phyloP scores from a whole-genome alignment of 495 filamentous ascomycete genomes.

The Aspergillus bridgeri region DNA sequence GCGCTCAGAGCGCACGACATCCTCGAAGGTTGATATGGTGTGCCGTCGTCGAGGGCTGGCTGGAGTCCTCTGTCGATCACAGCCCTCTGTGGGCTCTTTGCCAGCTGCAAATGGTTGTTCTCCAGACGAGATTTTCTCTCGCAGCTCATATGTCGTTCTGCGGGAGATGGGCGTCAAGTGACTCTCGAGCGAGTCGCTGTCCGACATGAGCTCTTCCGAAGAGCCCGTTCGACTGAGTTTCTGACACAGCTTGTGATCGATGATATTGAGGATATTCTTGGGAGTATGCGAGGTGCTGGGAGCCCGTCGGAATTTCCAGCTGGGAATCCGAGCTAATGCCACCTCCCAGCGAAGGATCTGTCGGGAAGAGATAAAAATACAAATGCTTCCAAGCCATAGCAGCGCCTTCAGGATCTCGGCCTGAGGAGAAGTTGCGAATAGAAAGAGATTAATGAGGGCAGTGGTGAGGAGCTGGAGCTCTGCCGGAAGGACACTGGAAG shows the following conservation, averaged over 20 bases:
- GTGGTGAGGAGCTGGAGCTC: constrained; percentile 85
- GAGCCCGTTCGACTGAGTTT: constrained; percentile 35
- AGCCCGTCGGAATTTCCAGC: constrained; percentile 76
- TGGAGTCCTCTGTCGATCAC: constrained; percentile 12
- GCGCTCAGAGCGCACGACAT: constrained; percentile 30
- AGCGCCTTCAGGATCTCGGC: constrained; percentile 75
- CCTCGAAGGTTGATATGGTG: constrained; percentile 46
- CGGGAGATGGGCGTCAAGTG: constrained; percentile 21
- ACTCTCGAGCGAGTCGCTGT: constrained; percentile 41
- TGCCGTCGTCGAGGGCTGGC: constrained; percentile 42
- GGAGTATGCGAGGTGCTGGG: constrained; percentile 42
- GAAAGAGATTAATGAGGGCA: constrained; percentile 75
- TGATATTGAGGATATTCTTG: constrained; percentile 47
- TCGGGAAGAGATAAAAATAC: constrained; percentile 67
- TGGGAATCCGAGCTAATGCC: constrained; percentile 79
- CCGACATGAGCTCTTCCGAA: constrained; percentile 34
- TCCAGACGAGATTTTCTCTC: constrained; percentile 9
- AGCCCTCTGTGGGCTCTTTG: constrained; percentile 25
- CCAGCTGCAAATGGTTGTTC: constrained; percentile 21
- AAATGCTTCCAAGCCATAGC: constrained; percentile 84
- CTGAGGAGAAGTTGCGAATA: constrained; percentile 80
- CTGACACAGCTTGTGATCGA: constrained; percentile 48
- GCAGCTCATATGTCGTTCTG: constrained; percentile 25
- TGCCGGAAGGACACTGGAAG: constrained; percentile 78
- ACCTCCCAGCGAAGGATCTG: constrained; percentile 84